Evolutionary conservation across 2,329 filamentous ascomycete genomes (phyloP).

Genomic region (Xylariomycetidae sp.): DNA sequence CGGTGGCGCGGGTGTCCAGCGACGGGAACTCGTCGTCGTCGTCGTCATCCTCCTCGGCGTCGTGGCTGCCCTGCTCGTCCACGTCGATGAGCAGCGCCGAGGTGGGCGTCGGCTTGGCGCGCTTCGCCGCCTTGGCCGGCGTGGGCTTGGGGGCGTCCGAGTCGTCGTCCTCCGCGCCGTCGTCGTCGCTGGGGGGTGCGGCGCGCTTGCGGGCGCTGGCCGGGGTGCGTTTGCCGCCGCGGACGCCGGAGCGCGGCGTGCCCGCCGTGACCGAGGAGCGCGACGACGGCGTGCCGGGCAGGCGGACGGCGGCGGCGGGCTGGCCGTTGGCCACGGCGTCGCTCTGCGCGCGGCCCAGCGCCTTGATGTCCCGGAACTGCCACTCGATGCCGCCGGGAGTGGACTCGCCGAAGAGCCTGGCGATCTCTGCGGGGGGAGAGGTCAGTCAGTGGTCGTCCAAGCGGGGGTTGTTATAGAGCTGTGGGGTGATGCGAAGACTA

Average conservation of each 20-base stretch:
- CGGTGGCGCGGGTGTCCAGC: not conserved
- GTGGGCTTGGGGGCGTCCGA: constrained; percentile 1
- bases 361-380: constrained; percentile 52
- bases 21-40: not conserved
- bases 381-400: constrained; percentile 53
- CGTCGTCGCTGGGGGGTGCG: constrained; percentile 25
- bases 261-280: constrained; percentile 10
- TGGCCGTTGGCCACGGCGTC: constrained; percentile 37
- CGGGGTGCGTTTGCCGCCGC: constrained; percentile 2
- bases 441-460: not conserved
- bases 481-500: too few relatives aligned
- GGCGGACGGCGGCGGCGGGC: constrained; percentile 37
- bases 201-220: constrained; percentile 1
- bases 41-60: not conserved
- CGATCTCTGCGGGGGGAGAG: constrained; percentile 40
- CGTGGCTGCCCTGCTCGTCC: constrained; percentile 18
- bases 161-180: constrained; percentile 11
- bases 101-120: constrained; percentile 5
- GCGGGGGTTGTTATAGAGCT: not conserved
- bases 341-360: constrained; percentile 42
- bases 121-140: constrained; percentile 7
- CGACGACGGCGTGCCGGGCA: constrained; percentile 12
- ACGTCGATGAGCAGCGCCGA: not conserved
- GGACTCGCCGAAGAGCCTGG: constrained; percentile 53
- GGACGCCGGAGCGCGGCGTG: constrained; percentile 5